A percentile compares a stretch with the other conserved stretches of the same genome.
Evolutionary conservation across 371 early-diverging fungal genomes (phyloP).

Genomic region (Rhizopus stolonifer): DNA sequence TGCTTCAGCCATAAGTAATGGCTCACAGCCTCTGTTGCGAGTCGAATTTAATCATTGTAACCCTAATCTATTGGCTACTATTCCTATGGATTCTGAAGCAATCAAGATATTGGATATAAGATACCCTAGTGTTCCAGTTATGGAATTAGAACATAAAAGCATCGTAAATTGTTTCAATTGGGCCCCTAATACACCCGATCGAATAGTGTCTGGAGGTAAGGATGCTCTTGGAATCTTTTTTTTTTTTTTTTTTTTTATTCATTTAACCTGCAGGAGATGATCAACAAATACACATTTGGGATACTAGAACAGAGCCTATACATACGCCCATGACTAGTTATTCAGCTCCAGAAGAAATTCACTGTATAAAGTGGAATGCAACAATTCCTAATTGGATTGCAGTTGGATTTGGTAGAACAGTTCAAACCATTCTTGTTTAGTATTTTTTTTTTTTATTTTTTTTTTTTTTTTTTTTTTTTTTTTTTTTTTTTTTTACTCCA

Average conservation of each 20-base stretch:
- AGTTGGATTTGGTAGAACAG: slow-evolving; percentile 64
- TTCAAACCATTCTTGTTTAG: slow-evolving; percentile 59
- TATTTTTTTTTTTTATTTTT: neutral
- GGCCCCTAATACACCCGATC: slow-evolving; percentile 75
- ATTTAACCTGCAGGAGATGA: slow-evolving; percentile 60
- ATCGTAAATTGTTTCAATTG: slow-evolving; percentile 75
- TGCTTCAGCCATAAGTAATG: slow-evolving; percentile 14
- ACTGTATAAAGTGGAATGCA: slow-evolving; percentile 72
- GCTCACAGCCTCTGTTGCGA: slow-evolving; percentile 72
- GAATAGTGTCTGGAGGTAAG: slow-evolving; percentile 71
- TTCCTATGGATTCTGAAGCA: slow-evolving; percentile 76
- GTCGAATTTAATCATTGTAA: slow-evolving; percentile 87
- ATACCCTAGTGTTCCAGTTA: slow-evolving; percentile 83
- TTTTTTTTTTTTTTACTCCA: no score
- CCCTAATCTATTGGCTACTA: slow-evolving; percentile 87
- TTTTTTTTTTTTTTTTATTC: no score
- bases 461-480: no score
- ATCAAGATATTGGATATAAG: slow-evolving; percentile 90
- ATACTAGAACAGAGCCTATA: slow-evolving; percentile 46
- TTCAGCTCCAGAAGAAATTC: slow-evolving; percentile 65
- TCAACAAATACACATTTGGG: slow-evolving; percentile 79
- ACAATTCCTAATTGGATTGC: slow-evolving; percentile 75
- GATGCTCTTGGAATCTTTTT: slow-evolving; percentile 3
- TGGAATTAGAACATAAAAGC: slow-evolving; percentile 81
- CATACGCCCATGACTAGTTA: slow-evolving; percentile 74